Percentiles rank a stretch among this genome's conserved stretches.
These are phyloP conservation scores for Populus hybrid DNA, from an alignment of 441 rosid genomes.

Conservation along the genomic window DNA sequence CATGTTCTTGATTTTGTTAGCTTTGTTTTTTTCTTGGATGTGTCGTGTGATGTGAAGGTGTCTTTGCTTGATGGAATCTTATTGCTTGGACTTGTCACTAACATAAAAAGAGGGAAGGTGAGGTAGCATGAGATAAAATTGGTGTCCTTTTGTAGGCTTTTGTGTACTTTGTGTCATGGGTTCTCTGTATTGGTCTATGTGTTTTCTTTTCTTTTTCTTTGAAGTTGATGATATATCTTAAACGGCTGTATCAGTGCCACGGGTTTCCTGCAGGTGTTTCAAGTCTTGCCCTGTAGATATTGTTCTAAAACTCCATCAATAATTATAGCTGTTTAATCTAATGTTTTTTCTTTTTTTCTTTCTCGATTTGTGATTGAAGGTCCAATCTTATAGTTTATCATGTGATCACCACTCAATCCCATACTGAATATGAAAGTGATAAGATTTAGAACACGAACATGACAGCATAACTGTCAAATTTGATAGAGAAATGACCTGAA, in stretches of 20 bases:
- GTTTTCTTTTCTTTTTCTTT: not conserved
- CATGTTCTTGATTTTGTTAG: conserved; percentile 37
- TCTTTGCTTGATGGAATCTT: not conserved
- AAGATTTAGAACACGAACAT: no score
- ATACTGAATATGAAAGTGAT: no score
- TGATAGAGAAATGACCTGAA: no score
- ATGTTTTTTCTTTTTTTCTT: no score
- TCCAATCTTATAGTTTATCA: no score
- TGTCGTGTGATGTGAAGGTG: not conserved
- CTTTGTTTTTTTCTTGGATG: not conserved
- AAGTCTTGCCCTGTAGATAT: not conserved
- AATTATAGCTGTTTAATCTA: no score
- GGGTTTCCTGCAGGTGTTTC: not conserved
- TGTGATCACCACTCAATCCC: no score
- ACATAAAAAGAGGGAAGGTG: not conserved
- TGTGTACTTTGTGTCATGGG: not conserved
- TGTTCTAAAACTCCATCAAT: not conserved
- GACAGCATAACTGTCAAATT: no score
- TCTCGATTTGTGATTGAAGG: no score
- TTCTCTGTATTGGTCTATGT: not conserved
- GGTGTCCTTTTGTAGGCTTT: not conserved
- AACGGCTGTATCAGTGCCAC: not conserved
- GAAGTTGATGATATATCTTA: not conserved
- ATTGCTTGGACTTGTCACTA: not conserved
- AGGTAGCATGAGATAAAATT: not conserved